phyloP scores from a whole-genome alignment of 1,139 yeast species.

The Magnusiomyces suaveolens region DNA sequence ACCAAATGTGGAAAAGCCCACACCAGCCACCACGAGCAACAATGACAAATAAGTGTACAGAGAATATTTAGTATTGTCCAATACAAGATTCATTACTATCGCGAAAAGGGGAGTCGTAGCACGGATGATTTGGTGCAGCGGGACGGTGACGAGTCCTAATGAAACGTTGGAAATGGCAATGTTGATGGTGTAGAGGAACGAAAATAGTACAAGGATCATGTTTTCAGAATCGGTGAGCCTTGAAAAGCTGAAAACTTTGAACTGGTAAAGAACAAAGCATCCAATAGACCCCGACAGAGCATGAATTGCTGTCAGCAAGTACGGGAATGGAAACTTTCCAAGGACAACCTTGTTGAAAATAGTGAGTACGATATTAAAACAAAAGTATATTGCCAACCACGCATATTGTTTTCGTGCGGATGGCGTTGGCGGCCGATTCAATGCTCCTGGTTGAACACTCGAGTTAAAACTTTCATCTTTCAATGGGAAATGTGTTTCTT shows the following conservation, averaged over 20 bases:
- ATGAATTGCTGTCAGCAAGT: constrained; percentile 22
- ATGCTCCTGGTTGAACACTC: not conserved
- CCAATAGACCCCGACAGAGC: constrained; percentile 23
- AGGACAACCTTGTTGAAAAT: constrained; percentile 24
- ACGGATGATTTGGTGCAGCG: constrained; percentile 25
- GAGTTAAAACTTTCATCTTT: no score
- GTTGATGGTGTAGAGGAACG: constrained; percentile 25
- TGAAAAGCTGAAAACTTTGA: constrained; percentile 20
- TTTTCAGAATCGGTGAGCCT: constrained; percentile 19
- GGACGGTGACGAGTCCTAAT: constrained; percentile 24
- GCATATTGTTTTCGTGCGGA: constrained; percentile 9
- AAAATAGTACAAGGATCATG: constrained; percentile 21
- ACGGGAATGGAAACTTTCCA: constrained; percentile 26
- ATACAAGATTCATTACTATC: constrained; percentile 19
- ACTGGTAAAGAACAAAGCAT: constrained; percentile 19
- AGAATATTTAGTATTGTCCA: constrained; percentile 20
- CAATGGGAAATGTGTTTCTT: not conserved
- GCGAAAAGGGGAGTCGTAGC: constrained; percentile 26
- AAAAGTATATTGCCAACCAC: constrained; percentile 24
- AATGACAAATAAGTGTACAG: constrained; percentile 22
- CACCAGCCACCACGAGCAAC: constrained; percentile 17
- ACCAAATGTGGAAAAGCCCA: constrained; percentile 20
- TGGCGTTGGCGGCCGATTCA: constrained; percentile 1
- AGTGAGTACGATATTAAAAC: constrained; percentile 24
- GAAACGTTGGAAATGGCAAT: constrained; percentile 25